These are phyloP conservation scores for Vigna angularis DNA, from an alignment of 306 rosid genomes.

Conservation along the genomic window DNA sequence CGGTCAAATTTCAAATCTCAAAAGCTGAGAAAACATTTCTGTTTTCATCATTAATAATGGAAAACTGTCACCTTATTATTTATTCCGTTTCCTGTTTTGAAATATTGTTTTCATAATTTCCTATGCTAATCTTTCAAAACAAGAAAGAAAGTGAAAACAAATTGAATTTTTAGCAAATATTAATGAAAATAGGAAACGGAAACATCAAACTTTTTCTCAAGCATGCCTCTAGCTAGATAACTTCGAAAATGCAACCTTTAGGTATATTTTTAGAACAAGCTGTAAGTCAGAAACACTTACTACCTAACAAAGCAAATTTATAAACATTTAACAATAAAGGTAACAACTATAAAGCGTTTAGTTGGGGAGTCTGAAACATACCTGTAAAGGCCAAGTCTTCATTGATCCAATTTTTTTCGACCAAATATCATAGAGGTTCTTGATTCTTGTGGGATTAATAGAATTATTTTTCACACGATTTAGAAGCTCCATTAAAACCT, in stretches of 20 bases:
- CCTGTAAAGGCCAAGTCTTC: slow-evolving; percentile 64
- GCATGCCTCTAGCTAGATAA: neutral
- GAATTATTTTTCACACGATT: slow-evolving; percentile 45
- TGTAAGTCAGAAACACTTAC: neutral
- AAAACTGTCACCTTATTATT: no score
- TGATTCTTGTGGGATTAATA: slow-evolving; percentile 48
- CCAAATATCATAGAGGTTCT: slow-evolving; percentile 71
- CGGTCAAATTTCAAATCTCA: no score
- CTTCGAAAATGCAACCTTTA: neutral
- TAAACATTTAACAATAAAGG: slow-evolving; percentile 31
- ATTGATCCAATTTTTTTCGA: slow-evolving; percentile 61
- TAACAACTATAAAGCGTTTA: neutral
- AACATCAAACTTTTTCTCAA: no score
- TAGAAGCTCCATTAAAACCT: slow-evolving; percentile 76
- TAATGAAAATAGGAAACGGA: no score
- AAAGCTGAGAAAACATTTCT: no score
- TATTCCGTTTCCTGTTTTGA: no score
- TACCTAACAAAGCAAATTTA: neutral
- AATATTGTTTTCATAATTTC: no score
- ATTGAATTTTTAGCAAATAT: no score
- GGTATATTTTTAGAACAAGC: neutral
- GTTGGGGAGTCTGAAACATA: slow-evolving; percentile 38
- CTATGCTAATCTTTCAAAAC: no score
- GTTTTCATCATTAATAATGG: no score
- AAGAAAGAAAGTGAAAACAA: no score